Evolutionary conservation across 2,329 filamentous ascomycete genomes (phyloP).

Genomic region (Claviceps paspali): DNA sequence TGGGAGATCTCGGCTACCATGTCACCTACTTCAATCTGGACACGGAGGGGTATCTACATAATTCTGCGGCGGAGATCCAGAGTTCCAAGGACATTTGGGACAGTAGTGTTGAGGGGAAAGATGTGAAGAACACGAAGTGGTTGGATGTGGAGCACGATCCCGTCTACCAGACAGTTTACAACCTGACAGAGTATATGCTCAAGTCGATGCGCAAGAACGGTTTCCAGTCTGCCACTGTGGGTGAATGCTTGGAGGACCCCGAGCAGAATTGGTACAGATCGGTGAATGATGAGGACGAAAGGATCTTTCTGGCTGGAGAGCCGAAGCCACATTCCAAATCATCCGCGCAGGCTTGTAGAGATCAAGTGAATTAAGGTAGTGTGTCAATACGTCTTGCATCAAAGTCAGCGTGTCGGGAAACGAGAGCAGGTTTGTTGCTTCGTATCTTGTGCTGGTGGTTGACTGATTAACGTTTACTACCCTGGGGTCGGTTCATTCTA

Average conservation of each 20-base stretch:
- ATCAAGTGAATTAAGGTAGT: too few relatives aligned
- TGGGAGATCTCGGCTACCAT: conserved; percentile 36
- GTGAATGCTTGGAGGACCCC: conserved; percentile 4
- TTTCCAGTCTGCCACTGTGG: conserved; percentile 29
- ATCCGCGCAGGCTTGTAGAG: not conserved
- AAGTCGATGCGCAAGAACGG: conserved; percentile 24
- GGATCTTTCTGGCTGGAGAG: not conserved
- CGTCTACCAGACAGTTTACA: conserved; percentile 27
- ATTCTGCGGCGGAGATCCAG: conserved; percentile 30
- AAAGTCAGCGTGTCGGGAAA: too few relatives aligned
- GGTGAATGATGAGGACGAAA: not conserved
- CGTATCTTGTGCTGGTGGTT: too few relatives aligned
- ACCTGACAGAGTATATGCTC: conserved; percentile 28
- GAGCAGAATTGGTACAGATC: conserved; percentile 1
- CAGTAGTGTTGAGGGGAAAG: conserved; percentile 18
- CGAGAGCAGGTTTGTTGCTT: too few relatives aligned
- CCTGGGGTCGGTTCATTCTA: too few relatives aligned
- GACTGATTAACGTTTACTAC: too few relatives aligned
- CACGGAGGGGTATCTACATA: conserved; percentile 43
- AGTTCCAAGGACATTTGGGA: conserved; percentile 26
- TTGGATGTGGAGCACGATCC: conserved; percentile 40
- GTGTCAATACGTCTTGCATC: too few relatives aligned
- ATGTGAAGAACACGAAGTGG: conserved; percentile 19
- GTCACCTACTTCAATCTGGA: conserved; percentile 45
- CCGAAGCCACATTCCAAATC: not conserved